These are phyloP conservation scores for Pleurotus ostreatus DNA, from an alignment of 768 basidiomycete species.

Conservation along the genomic window DNA sequence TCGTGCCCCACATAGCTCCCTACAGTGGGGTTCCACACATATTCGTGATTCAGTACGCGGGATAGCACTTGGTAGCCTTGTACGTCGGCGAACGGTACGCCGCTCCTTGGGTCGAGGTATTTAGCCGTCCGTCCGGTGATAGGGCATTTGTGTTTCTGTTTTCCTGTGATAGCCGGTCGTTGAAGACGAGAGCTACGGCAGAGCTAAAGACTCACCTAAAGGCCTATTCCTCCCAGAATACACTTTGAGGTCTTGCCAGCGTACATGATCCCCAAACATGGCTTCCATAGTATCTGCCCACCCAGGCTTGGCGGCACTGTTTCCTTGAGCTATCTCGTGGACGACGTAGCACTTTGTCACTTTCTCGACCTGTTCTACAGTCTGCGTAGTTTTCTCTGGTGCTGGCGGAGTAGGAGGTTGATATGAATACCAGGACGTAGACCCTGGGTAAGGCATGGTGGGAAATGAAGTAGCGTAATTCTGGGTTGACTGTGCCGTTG, in stretches of 20 bases:
- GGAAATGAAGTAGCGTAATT: neutral
- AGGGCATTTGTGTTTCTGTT: constrained; percentile 61
- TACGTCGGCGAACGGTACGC: constrained; percentile 73
- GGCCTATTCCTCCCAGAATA: constrained; percentile 66
- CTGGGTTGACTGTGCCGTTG: neutral
- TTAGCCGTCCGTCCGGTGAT: constrained; percentile 76
- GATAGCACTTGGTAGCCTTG: constrained; percentile 64
- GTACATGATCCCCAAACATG: constrained; percentile 81
- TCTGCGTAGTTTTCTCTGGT: neutral
- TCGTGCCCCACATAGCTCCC: constrained; percentile 39
- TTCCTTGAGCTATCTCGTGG: constrained; percentile 53
- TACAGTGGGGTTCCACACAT: constrained; percentile 54
- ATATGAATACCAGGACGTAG: constrained; percentile 1
- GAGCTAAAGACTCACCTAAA: constrained; percentile 36
- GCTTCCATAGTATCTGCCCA: constrained; percentile 78
- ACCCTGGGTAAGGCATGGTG: neutral
- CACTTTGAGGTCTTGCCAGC: constrained; percentile 72
- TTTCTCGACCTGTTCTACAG: constrained; percentile 37
- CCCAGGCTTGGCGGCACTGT: constrained; percentile 43
- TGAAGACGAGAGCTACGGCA: too few relatives aligned
- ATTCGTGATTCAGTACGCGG: constrained; percentile 60
- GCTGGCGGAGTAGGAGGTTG: neutral
- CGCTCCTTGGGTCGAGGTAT: constrained; percentile 78
- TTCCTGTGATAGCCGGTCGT: constrained; percentile 37
- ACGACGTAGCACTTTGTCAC: constrained; percentile 69